Base-by-base conservation (phyloP, 2,329 filamentous ascomycete genomes). In the Ramularia endophylla region DNA sequence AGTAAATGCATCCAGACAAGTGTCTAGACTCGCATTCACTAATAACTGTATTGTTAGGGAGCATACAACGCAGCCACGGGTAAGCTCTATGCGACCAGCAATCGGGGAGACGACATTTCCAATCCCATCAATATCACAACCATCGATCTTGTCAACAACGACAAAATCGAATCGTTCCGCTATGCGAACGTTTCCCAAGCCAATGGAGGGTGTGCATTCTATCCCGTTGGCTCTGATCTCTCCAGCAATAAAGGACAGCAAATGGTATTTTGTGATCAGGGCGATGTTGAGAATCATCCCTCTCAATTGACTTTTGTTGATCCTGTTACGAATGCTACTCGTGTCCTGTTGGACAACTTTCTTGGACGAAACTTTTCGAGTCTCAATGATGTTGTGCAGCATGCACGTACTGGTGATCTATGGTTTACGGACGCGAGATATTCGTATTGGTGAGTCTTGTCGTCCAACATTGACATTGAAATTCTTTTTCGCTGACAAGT, bases 391-490 rank as follows among this genome's bases (percentile, higher is more conserved):
- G 65, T 75, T 0, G 65, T 66, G 2, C 61, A 78, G 41, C 70
- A 80, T 46, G 72, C 74, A 2, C 54, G 57, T 3, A 79, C 72
- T 38, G 67, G 69, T 9, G 71, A 78, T 27, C 60, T 82, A 4
- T 82, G 79, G 64, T 81, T 82, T 51, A 81, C 77, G 1, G 78
- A 82, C 42, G 72, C 74, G 0, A 64, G 71, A 5, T 81, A 81
- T 47, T 78, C 74, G 2, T 74, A 67, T 44, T 64, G 72, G 29
- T 76, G 79, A 46, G 63, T 72, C 22, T 47, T 31, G n/a, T 17
- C 28, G 3, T 41, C 8, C 13, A 38, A 29, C 4, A 27, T 17
- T n/a, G 13, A 13, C 9, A 5, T 30, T n/a, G n/a, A n/a, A n/a
- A n/a, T n/a, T n/a, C n/a, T n/a, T n/a, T 4, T 17, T 9, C 25